A percentile compares a stretch with the other conserved stretches of the same genome.
These are phyloP conservation scores for Plasmopara viticola DNA, from an alignment of 352 stramenopile genomes.

Conservation along the genomic window DNA sequence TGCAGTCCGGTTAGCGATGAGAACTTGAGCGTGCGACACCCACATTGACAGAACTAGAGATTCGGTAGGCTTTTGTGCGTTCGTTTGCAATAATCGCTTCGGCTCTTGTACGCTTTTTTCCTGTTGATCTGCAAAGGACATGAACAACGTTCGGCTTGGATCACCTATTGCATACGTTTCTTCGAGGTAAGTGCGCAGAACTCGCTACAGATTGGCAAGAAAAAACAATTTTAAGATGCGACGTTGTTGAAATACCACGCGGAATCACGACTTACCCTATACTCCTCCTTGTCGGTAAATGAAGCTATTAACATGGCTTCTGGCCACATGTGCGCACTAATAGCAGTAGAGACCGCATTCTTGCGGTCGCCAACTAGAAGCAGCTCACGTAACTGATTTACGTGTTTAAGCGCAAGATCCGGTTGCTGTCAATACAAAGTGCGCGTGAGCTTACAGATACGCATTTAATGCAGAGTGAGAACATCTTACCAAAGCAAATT, in stretches of 20 bases:
- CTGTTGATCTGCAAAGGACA: slow-evolving; percentile 79
- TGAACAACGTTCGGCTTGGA: slow-evolving; percentile 67
- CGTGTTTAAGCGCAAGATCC: slow-evolving; percentile 40
- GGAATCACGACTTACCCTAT: slow-evolving; percentile 37
- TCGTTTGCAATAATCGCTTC: slow-evolving; percentile 52
- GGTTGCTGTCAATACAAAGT: slow-evolving; percentile 33
- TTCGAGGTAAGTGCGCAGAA: slow-evolving; percentile 71
- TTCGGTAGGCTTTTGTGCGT: slow-evolving; percentile 21
- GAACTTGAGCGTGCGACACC: slow-evolving; percentile 75
- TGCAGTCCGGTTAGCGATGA: slow-evolving; percentile 70
- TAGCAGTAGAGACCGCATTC: slow-evolving; percentile 66
- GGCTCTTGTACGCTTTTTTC: slow-evolving; percentile 82
- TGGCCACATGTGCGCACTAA: slow-evolving; percentile 77
- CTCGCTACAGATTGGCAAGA: slow-evolving; percentile 28
- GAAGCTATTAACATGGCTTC: slow-evolving; percentile 84
- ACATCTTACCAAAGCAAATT: slow-evolving; percentile 30
- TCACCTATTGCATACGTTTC: slow-evolving; percentile 70
- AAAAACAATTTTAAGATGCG: slow-evolving; percentile 6
- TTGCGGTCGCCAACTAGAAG: slow-evolving; percentile 74
- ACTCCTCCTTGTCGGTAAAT: slow-evolving; percentile 81
- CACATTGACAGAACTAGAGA: slow-evolving; percentile 67
- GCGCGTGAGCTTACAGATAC: slow-evolving; percentile 4
- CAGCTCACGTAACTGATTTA: slow-evolving; percentile 56
- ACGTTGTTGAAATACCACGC: not conserved
- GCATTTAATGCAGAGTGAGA: not conserved